Evolutionary conservation across 2,329 filamentous ascomycete genomes (phyloP).

Genomic region (Ceratocystis lukuohia): DNA sequence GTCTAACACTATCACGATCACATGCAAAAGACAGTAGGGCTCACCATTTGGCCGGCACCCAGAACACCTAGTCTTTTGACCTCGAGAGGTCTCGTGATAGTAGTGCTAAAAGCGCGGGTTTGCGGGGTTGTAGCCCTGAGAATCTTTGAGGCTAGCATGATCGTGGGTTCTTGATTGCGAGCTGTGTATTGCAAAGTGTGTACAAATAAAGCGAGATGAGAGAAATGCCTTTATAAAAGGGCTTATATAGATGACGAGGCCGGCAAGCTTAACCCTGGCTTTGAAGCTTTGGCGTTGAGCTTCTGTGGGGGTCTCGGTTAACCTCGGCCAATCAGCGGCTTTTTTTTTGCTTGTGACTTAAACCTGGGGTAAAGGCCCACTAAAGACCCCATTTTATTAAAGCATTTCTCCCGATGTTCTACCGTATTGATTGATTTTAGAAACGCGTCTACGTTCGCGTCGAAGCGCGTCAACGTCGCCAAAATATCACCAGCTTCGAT

Average conservation of each 20-base stretch:
- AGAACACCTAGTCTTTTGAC: constrained; percentile 84
- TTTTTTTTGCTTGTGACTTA: not conserved
- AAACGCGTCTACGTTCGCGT: constrained; percentile 22
- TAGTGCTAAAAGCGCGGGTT: constrained; percentile 54
- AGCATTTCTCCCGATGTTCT: not conserved
- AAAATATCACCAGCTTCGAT: too few species aligned
- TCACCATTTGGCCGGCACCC: constrained; percentile 91
- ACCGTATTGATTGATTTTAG: constrained; percentile 16
- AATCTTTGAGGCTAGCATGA: not conserved
- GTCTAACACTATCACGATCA: not conserved
- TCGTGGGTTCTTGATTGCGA: not conserved
- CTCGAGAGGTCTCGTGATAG: constrained; percentile 43
- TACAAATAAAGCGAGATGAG: too few species aligned
- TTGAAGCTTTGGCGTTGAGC: constrained; percentile 23
- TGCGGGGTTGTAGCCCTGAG: not conserved
- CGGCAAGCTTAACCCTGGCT: not conserved
- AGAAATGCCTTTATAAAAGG: not conserved
- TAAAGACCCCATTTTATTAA: not conserved
- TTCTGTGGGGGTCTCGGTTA: constrained; percentile 26
- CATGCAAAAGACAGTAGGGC: constrained; percentile 22
- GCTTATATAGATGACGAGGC: not conserved
- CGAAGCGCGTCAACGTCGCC: not conserved
- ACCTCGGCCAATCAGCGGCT: constrained; percentile 29
- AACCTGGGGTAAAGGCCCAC: constrained; percentile 9
- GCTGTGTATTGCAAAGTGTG: not conserved